phyloP scores from a whole-genome alignment of 1,284 basidiomycete species.

The Heterobasidion irregulare region DNA sequence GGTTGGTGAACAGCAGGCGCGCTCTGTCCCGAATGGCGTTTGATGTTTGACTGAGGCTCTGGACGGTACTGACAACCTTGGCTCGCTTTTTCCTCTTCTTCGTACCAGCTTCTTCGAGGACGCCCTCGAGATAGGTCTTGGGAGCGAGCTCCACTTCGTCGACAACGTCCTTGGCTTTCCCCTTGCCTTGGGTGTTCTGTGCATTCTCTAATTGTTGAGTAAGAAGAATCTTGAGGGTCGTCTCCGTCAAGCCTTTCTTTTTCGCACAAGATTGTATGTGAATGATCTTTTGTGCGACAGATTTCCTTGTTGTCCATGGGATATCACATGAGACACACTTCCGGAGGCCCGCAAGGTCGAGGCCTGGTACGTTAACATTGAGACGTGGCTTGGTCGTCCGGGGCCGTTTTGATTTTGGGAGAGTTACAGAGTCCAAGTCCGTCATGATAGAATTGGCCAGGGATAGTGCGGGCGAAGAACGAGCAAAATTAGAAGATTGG shows the following conservation, averaged over 20 bases:
- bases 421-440: not conserved
- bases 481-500: not conserved
- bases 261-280: conserved; percentile 64
- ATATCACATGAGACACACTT: conserved; percentile 61
- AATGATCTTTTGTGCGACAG: conserved; percentile 44
- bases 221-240: conserved; percentile 48
- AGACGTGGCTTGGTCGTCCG: conserved; percentile 14
- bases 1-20: conserved; percentile 30
- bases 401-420: not conserved
- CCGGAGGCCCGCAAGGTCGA: conserved; percentile 36
- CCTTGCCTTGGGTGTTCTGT: conserved; percentile 15
- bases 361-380: conserved; percentile 30
- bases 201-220: conserved; percentile 31
- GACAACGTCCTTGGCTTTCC: conserved; percentile 14
- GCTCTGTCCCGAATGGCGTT: conserved; percentile 48
- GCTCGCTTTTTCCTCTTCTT: conserved; percentile 36
- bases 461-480: not conserved
- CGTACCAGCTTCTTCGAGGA: conserved; percentile 34
- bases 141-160: conserved; percentile 10
- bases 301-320: conserved; percentile 63
- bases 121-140: conserved; percentile 46
- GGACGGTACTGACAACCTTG: conserved; percentile 36
- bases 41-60: conserved; percentile 37
- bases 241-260: conserved; percentile 42
- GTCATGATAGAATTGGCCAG: not conserved